These are phyloP conservation scores for Tranzscheliella williamsii DNA, from an alignment of 1,284 basidiomycete genomes.

Conservation along the genomic window DNA sequence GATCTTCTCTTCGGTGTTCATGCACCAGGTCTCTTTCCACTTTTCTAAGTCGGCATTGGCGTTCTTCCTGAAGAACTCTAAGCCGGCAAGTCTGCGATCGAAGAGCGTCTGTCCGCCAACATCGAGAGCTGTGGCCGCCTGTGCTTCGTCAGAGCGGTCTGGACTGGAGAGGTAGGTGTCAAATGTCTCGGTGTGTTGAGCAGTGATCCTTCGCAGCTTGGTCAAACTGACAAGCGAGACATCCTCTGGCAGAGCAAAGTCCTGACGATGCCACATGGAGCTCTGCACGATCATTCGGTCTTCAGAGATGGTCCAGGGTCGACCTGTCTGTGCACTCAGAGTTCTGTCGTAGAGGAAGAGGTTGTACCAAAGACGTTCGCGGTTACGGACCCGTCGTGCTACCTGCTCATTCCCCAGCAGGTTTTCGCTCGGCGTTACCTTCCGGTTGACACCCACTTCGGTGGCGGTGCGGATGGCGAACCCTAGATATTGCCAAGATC, in stretches of 20 bases:
- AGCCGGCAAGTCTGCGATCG: slow-evolving; percentile 31
- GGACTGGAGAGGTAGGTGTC: slow-evolving; percentile 36
- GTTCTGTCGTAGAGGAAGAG: slow-evolving; percentile 52
- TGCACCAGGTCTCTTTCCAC: slow-evolving; percentile 53
- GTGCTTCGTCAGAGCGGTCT: slow-evolving; percentile 34
- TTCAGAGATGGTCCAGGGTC: slow-evolving; percentile 48
- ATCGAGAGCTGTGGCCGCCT: slow-evolving; percentile 28
- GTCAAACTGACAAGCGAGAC: slow-evolving; percentile 47
- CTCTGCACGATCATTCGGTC: slow-evolving; percentile 44
- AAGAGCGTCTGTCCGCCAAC: slow-evolving; percentile 38
- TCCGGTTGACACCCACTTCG: slow-evolving; percentile 51
- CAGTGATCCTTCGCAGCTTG: slow-evolving; percentile 41
- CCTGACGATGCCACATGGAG: slow-evolving; percentile 48
- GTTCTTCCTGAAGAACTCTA: slow-evolving; percentile 44
- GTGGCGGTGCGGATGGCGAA: slow-evolving; percentile 52
- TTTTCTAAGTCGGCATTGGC: slow-evolving; percentile 46
- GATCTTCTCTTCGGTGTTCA: slow-evolving; percentile 41
- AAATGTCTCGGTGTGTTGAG: slow-evolving; percentile 42
- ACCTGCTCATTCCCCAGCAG: slow-evolving; percentile 45
- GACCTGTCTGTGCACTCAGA: slow-evolving; percentile 47
- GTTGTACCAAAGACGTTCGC: slow-evolving; percentile 46
- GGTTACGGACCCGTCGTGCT: slow-evolving; percentile 43
- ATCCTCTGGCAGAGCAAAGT: slow-evolving; percentile 49
- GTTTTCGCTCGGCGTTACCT: slow-evolving; percentile 37
- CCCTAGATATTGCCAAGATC: slow-evolving; percentile 53